Evolutionary conservation across 805 yeast genomes (phyloP), one percentile per base, ranked within the genome.

Genomic region (Lachancea quebecensis): DNA sequence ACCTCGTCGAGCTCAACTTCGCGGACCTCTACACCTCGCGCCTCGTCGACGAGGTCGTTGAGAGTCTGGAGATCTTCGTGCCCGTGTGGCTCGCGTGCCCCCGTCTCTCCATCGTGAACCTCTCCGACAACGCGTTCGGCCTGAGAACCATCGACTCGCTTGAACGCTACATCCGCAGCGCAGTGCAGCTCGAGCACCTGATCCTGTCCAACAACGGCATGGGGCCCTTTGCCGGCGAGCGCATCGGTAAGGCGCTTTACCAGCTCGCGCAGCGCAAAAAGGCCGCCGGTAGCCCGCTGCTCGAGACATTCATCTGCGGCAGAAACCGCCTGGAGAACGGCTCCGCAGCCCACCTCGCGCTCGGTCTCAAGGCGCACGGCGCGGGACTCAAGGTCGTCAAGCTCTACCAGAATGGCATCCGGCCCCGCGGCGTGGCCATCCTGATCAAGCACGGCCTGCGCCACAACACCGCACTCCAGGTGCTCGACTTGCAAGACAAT

Each of bases 321-420:
- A 79, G 99, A 69, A 93, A 93, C 68, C 84, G 99, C 67, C 76
- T 93, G 53, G 99, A 93, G 65, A 89, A 89, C 64, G 99, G 98
- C 2, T 89, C 97, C 5, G 78, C 88, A 65, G 80, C 81, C 56
- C 83, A 85, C 52, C 76, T 95, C 68, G 79, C 97, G 9, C 72
- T 86, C 46, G 96, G 95, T 49, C 75, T 93, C 55, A 83, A 84
- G 62, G 82, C 83, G 43, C 96, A 93, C 65, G 73, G 76, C 36
- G 77, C 80, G 43, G 66, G 60, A 4, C 72, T 90, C 60, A 78
- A 85, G 64, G 78, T 73, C 48, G 79, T 90, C 31, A 81, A 85
- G 62, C 73, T 93, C 54, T 91, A 88, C 62, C 99, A 93, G 70
- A 93, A 93, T 65, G 99, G 99, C 62, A 93, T 93, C 52, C 81